Conservation (phyloP, 805 yeast species). For the Candida dajiaensis region DNA sequence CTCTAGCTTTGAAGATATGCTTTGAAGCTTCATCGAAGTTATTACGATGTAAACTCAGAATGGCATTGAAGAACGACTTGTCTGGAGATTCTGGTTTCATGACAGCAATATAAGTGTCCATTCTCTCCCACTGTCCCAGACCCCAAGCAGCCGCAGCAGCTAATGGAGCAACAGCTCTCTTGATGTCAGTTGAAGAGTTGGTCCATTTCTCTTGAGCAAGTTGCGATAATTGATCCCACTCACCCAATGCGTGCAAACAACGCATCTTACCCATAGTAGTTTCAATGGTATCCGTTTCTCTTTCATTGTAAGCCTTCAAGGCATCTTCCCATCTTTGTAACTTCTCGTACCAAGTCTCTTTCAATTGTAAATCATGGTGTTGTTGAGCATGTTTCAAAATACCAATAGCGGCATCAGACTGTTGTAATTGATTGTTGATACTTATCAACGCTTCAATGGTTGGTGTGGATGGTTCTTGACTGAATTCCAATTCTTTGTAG, state of each 20-base stretch:
- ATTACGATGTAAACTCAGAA: slow-evolving; percentile 77
- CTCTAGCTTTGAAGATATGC: slow-evolving; percentile 82
- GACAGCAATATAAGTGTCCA: slow-evolving; percentile 84
- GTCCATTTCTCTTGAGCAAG: slow-evolving; percentile 86
- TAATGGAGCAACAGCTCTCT: slow-evolving; percentile 85
- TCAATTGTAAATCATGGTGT: slow-evolving; percentile 83
- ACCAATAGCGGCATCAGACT: slow-evolving; percentile 97
- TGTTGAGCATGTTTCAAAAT: slow-evolving; percentile 90
- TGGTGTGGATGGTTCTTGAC: slow-evolving; percentile 86
- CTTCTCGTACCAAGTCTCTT: slow-evolving; percentile 97
- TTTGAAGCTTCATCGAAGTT: slow-evolving; percentile 75
- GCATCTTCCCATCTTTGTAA: slow-evolving; percentile 99
- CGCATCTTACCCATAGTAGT: slow-evolving; percentile 97
- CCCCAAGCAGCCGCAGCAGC: slow-evolving; percentile 99
- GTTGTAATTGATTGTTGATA: slow-evolving; percentile 91
- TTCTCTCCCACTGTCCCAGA: slow-evolving; percentile 90
- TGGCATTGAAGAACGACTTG: slow-evolving; percentile 90
- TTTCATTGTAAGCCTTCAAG: slow-evolving; percentile 75
- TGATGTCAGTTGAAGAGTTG: slow-evolving; percentile 61
- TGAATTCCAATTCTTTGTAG: slow-evolving; percentile 90
- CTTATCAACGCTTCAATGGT: slow-evolving; percentile 89
- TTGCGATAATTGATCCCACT: slow-evolving; percentile 90
- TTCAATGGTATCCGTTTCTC: slow-evolving; percentile 74
- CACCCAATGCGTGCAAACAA: slow-evolving; percentile 96
- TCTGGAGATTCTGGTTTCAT: slow-evolving; percentile 94